Evolutionary conservation across 106 monocot species (phyloP), one percentile per base, ranked within the genome.

Genomic region (Dactylorhiza incarnata): DNA sequence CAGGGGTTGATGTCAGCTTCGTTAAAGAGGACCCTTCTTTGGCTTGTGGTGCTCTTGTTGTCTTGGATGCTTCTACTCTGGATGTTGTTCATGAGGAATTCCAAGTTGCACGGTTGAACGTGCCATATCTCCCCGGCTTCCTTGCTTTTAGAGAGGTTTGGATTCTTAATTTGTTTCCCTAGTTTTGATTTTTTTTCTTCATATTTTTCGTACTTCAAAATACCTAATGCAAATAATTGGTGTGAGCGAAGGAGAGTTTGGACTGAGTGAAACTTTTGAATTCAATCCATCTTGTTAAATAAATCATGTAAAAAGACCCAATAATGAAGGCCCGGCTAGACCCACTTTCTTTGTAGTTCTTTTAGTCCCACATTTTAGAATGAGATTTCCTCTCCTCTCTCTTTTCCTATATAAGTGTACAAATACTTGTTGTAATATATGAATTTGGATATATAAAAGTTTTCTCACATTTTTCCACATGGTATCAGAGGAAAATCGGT

Each of bases 121-220:
- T 90, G 16, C 95, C 95, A 12, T 95, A 95, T 79, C 56, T 89
- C 83, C 88, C 95, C 23, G 92, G 92, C 29, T 93, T 95, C 73
- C 90, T 95, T 73, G 95, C 95, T 59, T 95, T 95, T 63, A 85
- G 92, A 81, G 92, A 95, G 87, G 91, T 95, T 67, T 52, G 44
- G 16, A 44, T 73, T 17, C 17, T 19, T 16, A 14, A 19, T 17
- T 47, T 55, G 73, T 46, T 54, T 77, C n/a, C 45, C 7, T 17
- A 17, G 13, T n/a, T 69, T 7, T 69, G 5, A 45, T 16, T 45
- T 69, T 66, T 29, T 65, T 7, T 37, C n/a, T 58, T 8, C 11
- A 58, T 58, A 19, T 58, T 58, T 58, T 58, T 58, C n/a, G 22
- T 5, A 19, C 22, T 58, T 58, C 58, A 58, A 20, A n/a, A 19